phyloP scores from a whole-genome alignment of 805 yeast genomes.

The Candida silvicultrix region DNA sequence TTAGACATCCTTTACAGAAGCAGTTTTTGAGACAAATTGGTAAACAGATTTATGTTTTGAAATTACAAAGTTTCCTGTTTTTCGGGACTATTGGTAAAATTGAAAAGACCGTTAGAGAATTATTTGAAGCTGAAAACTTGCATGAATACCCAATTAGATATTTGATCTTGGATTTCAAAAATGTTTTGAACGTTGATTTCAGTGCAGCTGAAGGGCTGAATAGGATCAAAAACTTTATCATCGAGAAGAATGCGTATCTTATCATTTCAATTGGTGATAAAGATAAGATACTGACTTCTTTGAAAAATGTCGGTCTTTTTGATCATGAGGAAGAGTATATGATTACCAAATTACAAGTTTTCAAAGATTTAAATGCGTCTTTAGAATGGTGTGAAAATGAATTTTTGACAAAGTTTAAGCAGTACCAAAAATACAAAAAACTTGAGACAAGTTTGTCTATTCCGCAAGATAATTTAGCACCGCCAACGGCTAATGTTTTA shows the following conservation, averaged over 20 bases:
- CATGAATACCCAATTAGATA: constrained; percentile 62
- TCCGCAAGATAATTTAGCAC: background rate
- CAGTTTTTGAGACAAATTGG: constrained; percentile 82
- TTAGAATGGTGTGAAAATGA: constrained; percentile 97
- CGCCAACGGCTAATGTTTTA: constrained; percentile 1
- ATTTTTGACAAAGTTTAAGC: constrained; percentile 44
- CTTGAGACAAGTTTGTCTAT: background rate
- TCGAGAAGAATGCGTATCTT: constrained; percentile 62
- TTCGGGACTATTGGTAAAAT: constrained; percentile 95
- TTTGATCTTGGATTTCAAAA: constrained; percentile 77
- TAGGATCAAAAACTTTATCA: constrained; percentile 72
- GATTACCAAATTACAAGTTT: constrained; percentile 45
- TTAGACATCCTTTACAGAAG: constrained; percentile 85
- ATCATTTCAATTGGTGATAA: constrained; percentile 74
- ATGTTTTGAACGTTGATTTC: constrained; percentile 77
- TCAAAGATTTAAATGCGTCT: constrained; percentile 76
- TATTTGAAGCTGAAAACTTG: constrained; percentile 44
- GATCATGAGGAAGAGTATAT: constrained; percentile 33
- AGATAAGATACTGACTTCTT: constrained; percentile 60
- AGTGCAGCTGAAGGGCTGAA: constrained; percentile 96
- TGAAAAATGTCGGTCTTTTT: constrained; percentile 76
- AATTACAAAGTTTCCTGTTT: constrained; percentile 82
- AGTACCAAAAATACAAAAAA: constrained; percentile 19
- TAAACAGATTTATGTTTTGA: constrained; percentile 81
- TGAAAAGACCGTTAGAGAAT: constrained; percentile 63